Evolutionary conservation across 345 rosid species (phyloP).

Genomic region (Lumnitzera racemosa): DNA sequence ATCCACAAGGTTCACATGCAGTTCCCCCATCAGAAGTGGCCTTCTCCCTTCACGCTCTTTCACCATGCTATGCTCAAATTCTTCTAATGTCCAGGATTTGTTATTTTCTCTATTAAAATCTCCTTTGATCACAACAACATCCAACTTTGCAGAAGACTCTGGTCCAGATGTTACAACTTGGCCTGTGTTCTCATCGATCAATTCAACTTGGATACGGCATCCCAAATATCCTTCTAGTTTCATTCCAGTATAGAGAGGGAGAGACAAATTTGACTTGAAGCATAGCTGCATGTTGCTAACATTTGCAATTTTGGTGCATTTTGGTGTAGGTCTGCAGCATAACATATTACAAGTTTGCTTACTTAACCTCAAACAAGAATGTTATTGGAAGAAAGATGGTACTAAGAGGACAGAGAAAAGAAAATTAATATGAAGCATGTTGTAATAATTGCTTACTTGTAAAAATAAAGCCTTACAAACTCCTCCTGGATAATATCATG

Average conservation of each 20-base stretch:
- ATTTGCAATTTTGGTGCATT: slow-evolving; percentile 14
- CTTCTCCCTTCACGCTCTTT: slow-evolving; percentile 32
- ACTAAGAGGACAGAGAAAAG: no score
- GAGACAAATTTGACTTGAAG: slow-evolving; percentile 20
- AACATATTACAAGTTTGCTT: no score
- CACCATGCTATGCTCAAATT: slow-evolving; percentile 28
- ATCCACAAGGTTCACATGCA: slow-evolving; percentile 26
- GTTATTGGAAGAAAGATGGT: no score
- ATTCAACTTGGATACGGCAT: slow-evolving; percentile 16
- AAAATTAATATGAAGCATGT: no score
- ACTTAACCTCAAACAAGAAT: no score
- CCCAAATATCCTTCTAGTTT: slow-evolving; percentile 27
- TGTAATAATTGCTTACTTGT: no score
- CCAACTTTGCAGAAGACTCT: slow-evolving; percentile 26
- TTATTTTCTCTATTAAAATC: slow-evolving; percentile 28
- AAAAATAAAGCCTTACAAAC: no score
- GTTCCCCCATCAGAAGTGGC: slow-evolving; percentile 32
- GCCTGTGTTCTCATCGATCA: slow-evolving; percentile 25
- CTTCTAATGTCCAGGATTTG: slow-evolving; percentile 22
- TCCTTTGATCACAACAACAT: slow-evolving; percentile 31
- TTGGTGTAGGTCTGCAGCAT: slow-evolving; percentile 19
- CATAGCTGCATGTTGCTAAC: slow-evolving; percentile 31
- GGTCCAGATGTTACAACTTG: slow-evolving; percentile 22
- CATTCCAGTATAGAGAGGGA: slow-evolving; percentile 27
- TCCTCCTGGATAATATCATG: no score